A percentile compares a stretch with the other conserved stretches of the same genome.
Evolutionary conservation across 148 eudicot genomes (phyloP).

Genomic region (Persicaria maculosa): DNA sequence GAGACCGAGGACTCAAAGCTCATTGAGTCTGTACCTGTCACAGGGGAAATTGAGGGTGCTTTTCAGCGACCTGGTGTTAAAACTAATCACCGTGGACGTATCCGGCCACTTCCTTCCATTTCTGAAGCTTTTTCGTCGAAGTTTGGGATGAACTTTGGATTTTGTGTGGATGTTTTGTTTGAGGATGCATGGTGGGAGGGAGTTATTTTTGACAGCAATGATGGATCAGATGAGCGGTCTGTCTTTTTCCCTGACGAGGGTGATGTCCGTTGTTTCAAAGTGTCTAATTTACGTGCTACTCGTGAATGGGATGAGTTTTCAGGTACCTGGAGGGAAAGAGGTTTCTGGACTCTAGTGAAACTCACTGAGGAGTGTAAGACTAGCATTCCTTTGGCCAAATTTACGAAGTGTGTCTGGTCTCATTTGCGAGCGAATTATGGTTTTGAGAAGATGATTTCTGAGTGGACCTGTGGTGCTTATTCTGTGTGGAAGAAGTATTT

Average conservation of each 20-base stretch:
- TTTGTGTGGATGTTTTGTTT: slow-evolving; percentile 39
- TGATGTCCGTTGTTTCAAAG: slow-evolving; percentile 26
- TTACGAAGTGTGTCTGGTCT: slow-evolving; percentile 33
- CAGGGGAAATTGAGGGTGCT: slow-evolving; percentile 35
- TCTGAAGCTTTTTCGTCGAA: slow-evolving; percentile 11
- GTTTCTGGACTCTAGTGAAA: slow-evolving; percentile 32
- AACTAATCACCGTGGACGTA: slow-evolving; percentile 35
- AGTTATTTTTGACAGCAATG: slow-evolving; percentile 32
- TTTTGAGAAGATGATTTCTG: slow-evolving; percentile 39
- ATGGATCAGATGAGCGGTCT: slow-evolving; percentile 26
- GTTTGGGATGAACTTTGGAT: slow-evolving; percentile 28
- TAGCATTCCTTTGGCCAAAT: slow-evolving; percentile 18
- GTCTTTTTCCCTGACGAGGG: slow-evolving; percentile 45
- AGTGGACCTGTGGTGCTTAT: slow-evolving; percentile 47
- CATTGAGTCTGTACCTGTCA: slow-evolving; percentile 44
- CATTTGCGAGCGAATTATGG: slow-evolving; percentile 33
- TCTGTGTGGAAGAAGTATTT: slow-evolving; percentile 39
- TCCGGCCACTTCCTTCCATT: slow-evolving; percentile 30
- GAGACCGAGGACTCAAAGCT: slow-evolving; percentile 34
- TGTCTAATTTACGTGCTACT: slow-evolving; percentile 30
- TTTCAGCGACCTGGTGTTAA: slow-evolving; percentile 33
- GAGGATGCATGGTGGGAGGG: slow-evolving; percentile 54
- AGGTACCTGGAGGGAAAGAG: slow-evolving; percentile 41
- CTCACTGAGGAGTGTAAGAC: slow-evolving; percentile 25
- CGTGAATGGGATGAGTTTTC: slow-evolving; percentile 41